These are phyloP conservation scores for Candida taoyuanica DNA, from an alignment of 805 yeast genomes.

Conservation along the genomic window DNA sequence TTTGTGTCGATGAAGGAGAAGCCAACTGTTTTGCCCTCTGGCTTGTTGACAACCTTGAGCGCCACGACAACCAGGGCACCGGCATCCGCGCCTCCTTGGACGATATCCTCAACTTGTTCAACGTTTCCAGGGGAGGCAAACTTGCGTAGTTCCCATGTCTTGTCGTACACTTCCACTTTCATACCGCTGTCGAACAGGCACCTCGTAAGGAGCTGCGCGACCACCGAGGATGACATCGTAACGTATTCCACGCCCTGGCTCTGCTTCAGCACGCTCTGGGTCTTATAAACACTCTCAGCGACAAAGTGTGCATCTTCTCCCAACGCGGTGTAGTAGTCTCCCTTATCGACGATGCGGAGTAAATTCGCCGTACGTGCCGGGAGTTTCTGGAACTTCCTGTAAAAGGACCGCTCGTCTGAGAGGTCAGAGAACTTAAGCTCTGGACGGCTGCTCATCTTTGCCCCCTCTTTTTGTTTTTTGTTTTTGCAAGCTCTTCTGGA, in stretches of 20 bases:
- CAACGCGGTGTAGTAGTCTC: slow-evolving; percentile 74
- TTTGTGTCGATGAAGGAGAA: slow-evolving; percentile 76
- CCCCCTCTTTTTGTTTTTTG: neutral
- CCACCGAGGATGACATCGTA: slow-evolving; percentile 73
- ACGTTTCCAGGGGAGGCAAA: slow-evolving; percentile 90
- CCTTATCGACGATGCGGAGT: slow-evolving; percentile 72
- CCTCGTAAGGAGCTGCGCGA: slow-evolving; percentile 56
- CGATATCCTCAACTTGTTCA: slow-evolving; percentile 68
- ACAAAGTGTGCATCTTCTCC: slow-evolving; percentile 75
- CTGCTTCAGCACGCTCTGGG: slow-evolving; percentile 73
- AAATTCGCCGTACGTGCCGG: slow-evolving; percentile 44
- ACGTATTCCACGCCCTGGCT: slow-evolving; percentile 54
- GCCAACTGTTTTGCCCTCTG: slow-evolving; percentile 55
- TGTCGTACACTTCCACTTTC: slow-evolving; percentile 78
- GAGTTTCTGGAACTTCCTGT: slow-evolving; percentile 42
- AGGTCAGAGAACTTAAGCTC: slow-evolving; percentile 54
- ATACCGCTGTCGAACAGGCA: slow-evolving; percentile 67
- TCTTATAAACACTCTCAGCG: slow-evolving; percentile 80
- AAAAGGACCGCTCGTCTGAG: slow-evolving; percentile 45
- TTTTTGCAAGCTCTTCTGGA: too few relatives aligned
- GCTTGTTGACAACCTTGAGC: slow-evolving; percentile 30
- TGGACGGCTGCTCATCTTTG: slow-evolving; percentile 37
- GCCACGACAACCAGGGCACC: slow-evolving; percentile 50
- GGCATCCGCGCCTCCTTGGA: slow-evolving; percentile 30
- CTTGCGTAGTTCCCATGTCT: slow-evolving; percentile 50